Evolutionary conservation across 805 yeast species (phyloP).

Genomic region (Hanseniaspora jakobsenii): DNA sequence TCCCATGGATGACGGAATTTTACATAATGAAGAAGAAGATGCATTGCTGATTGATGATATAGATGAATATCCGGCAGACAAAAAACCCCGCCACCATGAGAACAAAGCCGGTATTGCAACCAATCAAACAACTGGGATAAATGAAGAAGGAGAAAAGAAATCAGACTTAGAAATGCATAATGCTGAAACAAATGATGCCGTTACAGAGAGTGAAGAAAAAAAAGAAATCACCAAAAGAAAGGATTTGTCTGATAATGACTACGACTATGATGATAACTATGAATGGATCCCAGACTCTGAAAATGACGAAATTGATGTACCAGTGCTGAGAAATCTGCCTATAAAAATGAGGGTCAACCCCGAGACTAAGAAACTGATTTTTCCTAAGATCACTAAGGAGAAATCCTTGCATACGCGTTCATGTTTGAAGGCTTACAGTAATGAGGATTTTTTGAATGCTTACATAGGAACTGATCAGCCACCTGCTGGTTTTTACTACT

Average conservation of each 20-base stretch:
- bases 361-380: constrained; percentile 25
- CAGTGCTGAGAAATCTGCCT: constrained; percentile 21
- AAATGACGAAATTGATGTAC: constrained; percentile 19
- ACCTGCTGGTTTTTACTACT: constrained; percentile 42
- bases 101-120: no score
- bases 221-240: constrained; percentile 20
- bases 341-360: constrained; percentile 11
- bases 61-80: constrained; percentile 15
- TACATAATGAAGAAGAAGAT: constrained; percentile 14
- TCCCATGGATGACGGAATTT: constrained; percentile 13
- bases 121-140: no score
- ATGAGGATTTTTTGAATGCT: constrained; percentile 44
- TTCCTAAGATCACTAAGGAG: constrained; percentile 33
- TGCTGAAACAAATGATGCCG: no score
- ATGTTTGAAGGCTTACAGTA: constrained; percentile 49
- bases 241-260: constrained; percentile 19
- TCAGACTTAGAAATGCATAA: no score
- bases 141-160: no score
- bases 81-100: no score
- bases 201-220: constrained; percentile 17
- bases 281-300: constrained; percentile 14
- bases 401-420: constrained; percentile 38
- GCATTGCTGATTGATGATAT: constrained; percentile 13
- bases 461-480: constrained; percentile 52
- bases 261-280: constrained; percentile 8